Percentiles rank a stretch among this genome's conserved stretches.
phyloP scores from a whole-genome alignment of 768 basidiomycete genomes.

The Lentinula aciculospora region DNA sequence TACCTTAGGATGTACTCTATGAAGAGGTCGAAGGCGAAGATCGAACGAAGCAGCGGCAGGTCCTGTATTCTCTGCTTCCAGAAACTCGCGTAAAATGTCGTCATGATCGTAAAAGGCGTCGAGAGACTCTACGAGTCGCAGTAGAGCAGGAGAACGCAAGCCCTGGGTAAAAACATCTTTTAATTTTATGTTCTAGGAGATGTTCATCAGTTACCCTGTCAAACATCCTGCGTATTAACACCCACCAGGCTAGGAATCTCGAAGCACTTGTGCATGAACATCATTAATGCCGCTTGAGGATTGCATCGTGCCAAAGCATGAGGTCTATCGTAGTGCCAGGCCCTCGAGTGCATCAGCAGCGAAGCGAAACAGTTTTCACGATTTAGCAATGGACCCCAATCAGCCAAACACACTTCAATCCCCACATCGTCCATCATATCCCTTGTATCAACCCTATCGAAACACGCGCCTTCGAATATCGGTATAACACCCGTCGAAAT shows the following conservation, averaged over 20 bases:
- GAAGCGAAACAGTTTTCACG: conserved; percentile 25
- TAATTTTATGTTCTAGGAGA: conserved; percentile 10
- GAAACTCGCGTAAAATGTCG: conserved; percentile 26
- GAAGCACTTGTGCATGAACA: conserved; percentile 28
- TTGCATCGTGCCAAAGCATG: conserved; percentile 26
- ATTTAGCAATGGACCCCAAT: conserved; percentile 33
- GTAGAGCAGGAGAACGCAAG: conserved; percentile 26
- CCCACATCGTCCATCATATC: conserved; percentile 25
- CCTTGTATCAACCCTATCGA: conserved; percentile 32
- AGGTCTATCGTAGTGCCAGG: conserved; percentile 27
- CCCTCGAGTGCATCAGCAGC: conserved; percentile 32
- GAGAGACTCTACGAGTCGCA: conserved; percentile 29
- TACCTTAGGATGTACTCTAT: conserved; percentile 31
- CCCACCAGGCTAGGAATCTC: conserved; percentile 22
- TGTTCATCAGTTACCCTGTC: not conserved
- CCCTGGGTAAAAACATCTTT: conserved; percentile 21
- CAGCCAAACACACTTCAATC: conserved; percentile 25
- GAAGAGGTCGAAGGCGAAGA: conserved; percentile 20
- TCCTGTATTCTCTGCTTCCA: conserved; percentile 19
- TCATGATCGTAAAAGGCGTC: conserved; percentile 37
- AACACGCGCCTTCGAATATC: conserved; percentile 27
- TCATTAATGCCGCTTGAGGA: conserved; percentile 22
- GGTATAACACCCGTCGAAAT: conserved; percentile 34
- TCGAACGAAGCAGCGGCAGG: conserved; percentile 18
- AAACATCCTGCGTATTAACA: conserved; percentile 2